phyloP scores from a whole-genome alignment of 2,329 filamentous ascomycete species.

The Cordyceps cateniannulata region DNA sequence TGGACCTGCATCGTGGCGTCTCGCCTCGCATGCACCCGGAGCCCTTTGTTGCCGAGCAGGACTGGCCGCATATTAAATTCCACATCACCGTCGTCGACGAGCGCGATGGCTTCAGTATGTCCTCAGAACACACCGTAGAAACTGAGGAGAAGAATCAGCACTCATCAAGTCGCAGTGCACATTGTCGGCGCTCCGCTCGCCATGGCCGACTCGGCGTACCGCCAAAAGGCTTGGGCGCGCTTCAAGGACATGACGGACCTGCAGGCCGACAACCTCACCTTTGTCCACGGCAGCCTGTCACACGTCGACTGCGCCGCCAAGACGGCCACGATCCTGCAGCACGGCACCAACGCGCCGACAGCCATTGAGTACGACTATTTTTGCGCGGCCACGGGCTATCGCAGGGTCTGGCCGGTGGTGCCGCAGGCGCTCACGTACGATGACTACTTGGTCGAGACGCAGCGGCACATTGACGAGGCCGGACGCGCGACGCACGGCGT shows the following conservation, averaged over 20 bases:
- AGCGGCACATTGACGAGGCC: conserved; percentile 50
- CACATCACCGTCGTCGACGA: conserved; percentile 72
- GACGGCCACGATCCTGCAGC: conserved; percentile 48
- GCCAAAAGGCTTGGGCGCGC: conserved; percentile 62
- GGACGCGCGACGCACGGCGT: conserved; percentile 49
- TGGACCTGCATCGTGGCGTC: conserved; percentile 57
- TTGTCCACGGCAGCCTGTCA: conserved; percentile 3
- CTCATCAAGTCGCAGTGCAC: conserved; percentile 13
- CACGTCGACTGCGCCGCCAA: conserved; percentile 54
- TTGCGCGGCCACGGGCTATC: conserved; percentile 62
- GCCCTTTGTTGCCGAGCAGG: conserved; percentile 31
- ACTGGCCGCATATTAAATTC: conserved; percentile 45
- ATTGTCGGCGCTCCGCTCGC: conserved; percentile 4
- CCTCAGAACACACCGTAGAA: too few species aligned
- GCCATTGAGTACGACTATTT: conserved; percentile 63
- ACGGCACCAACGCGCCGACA: conserved; percentile 35
- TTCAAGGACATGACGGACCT: conserved; percentile 62
- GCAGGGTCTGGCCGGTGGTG: conserved; percentile 65
- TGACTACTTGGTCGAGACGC: conserved; percentile 56
- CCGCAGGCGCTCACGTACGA: conserved; percentile 58
- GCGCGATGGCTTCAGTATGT: conserved; percentile 70
- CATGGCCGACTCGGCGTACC: conserved; percentile 34
- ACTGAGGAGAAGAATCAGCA: too few species aligned
- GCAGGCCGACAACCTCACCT: conserved; percentile 29
- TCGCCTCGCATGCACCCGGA: conserved; percentile 36